Evolutionary conservation across 768 basidiomycete genomes (phyloP), one percentile per base, ranked within the genome.

Genomic region (Ephemerocybe angulata): DNA sequence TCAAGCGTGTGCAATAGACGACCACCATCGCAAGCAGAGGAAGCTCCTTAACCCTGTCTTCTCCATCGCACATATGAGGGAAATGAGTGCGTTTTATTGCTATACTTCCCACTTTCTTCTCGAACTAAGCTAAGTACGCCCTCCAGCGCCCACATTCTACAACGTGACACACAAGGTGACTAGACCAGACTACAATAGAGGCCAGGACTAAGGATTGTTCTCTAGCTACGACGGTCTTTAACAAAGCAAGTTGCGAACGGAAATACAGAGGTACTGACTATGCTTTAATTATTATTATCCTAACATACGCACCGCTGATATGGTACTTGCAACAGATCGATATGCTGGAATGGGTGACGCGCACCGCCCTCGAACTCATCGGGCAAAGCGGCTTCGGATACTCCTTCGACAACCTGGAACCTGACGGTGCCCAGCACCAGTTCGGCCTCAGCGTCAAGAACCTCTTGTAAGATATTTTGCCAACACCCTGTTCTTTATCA

Each of bases 11-110:
- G 11, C n/a, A 22, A 15, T 31, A 77, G 77, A 76, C 15, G 70
- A 75, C 19, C 70, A 73, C 22, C 77, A 78, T 56, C 62, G 67
- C 17, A 76, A 69, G 40, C 72, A 74, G 50, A 60, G 72, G 19
- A 73, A 71, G 54, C 63, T 74, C 61, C 50, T 75, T 12, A 72
- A 71, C 56, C 72, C 72, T 1, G 69, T 71, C 2, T 75, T 74
- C 50, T 72, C 72, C 12, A 63, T 62, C 17, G 62, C 64, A 0
- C 70, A 72, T 46, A 63, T 75, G 65, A 67, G 71, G 4, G 61
- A 65, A 25, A 71, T 76, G 69, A 62, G 74, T 74, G 54, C 22
- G 58, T 53, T 1, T 10, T 25, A 12, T 33, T n/a, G n/a, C 29
- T n/a, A 53, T 37, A 15, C n/a, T 47, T 27, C 24, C 4, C 10